phyloP scores from a whole-genome alignment of 352 stramenopile genomes.

The Phytophthora colocasiae region DNA sequence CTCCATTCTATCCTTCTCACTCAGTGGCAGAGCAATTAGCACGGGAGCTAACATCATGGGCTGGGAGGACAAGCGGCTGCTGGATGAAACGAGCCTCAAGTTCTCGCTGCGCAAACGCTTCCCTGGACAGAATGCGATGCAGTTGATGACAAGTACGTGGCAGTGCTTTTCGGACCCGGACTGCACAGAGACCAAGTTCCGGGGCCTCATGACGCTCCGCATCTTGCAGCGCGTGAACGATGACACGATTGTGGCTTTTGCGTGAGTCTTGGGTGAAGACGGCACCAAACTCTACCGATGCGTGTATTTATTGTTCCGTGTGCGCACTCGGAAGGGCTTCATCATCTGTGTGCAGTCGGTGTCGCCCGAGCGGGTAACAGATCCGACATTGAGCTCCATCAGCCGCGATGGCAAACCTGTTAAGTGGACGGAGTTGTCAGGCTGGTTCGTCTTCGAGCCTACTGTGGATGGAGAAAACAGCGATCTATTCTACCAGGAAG shows the following conservation, averaged over 20 bases:
- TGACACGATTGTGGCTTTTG: conserved; percentile 73
- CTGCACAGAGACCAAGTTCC: conserved; percentile 67
- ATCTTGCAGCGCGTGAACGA: conserved; percentile 79
- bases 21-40: conserved; percentile 57
- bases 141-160: conserved; percentile 70
- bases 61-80: conserved; percentile 70
- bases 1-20: conserved; percentile 57
- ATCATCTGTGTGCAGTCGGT: conserved; percentile 72
- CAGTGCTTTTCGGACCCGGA: conserved; percentile 73
- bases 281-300: conserved; percentile 60
- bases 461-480: conserved; percentile 13
- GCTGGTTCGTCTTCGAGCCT: conserved; percentile 77
- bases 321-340: conserved; percentile 69
- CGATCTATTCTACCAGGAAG: conserved; percentile 42
- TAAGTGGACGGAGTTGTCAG: conserved; percentile 71
- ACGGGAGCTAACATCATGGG: conserved; percentile 61
- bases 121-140: conserved; percentile 38
- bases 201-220: conserved; percentile 60
- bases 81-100: conserved; percentile 60
- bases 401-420: conserved; percentile 54
- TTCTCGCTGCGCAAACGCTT: conserved; percentile 78
- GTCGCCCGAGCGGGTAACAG: conserved; percentile 40
- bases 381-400: conserved; percentile 24
- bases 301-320: conserved; percentile 77
- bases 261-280: conserved; percentile 54